Conservation (phyloP, 2,329 filamentous ascomycete genomes). For the Talaromyces amestolkiae region DNA sequence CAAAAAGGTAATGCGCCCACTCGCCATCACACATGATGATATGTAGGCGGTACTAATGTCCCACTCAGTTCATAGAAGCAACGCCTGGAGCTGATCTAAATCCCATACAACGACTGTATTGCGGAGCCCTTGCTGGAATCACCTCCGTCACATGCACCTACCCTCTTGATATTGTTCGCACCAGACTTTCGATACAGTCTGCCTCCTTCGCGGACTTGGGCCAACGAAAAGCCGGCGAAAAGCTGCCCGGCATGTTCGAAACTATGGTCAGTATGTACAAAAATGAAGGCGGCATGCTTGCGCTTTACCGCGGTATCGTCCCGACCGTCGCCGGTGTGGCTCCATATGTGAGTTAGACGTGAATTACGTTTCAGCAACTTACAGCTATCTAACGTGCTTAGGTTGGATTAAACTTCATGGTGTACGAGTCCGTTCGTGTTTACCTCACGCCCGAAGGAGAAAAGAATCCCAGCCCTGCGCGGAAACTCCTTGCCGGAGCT, state of each 20-base stretch:
- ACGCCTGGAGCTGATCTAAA: slow-evolving; percentile 71
- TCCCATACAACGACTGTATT: slow-evolving; percentile 74
- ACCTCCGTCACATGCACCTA: slow-evolving; percentile 95
- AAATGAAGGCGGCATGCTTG: slow-evolving; percentile 78
- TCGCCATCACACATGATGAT: background rate
- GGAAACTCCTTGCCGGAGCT: slow-evolving; percentile 86
- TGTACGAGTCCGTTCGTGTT: slow-evolving; percentile 83
- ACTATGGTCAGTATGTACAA: slow-evolving; percentile 83
- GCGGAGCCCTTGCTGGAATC: slow-evolving; percentile 86
- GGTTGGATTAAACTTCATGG: slow-evolving; percentile 98
- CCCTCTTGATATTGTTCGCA: slow-evolving; percentile 95
- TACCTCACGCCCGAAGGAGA: slow-evolving; percentile 85
- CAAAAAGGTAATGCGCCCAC: slow-evolving; percentile 66
- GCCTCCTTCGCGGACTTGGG: slow-evolving; percentile 86
- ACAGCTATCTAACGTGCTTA: slow-evolving; percentile 34
- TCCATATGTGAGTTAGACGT: slow-evolving; percentile 66
- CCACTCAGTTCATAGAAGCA: slow-evolving; percentile 68
- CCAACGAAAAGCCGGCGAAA: slow-evolving; percentile 54
- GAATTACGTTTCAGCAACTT: background rate
- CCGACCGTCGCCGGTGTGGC: slow-evolving; percentile 94
- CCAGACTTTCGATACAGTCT: slow-evolving; percentile 90
- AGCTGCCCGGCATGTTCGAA: slow-evolving; percentile 87
- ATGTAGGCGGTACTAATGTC: background rate
- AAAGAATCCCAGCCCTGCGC: slow-evolving; percentile 71
- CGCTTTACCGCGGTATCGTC: slow-evolving; percentile 90